Conservation (phyloP, 495 filamentous ascomycete species). For the Chaetomium tenue region DNA sequence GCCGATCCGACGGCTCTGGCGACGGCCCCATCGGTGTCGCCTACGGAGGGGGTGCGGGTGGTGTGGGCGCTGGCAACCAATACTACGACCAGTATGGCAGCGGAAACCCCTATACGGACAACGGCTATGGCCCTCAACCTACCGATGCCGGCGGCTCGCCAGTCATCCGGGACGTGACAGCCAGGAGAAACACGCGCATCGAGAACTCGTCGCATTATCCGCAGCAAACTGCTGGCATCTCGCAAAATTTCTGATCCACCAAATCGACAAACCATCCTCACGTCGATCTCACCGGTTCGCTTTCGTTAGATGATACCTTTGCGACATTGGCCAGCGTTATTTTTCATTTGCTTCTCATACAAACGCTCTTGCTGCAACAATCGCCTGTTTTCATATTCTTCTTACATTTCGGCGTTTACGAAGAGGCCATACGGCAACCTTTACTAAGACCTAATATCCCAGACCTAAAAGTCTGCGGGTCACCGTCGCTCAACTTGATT, state of each 20-base stretch:
- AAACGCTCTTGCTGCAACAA: neutral
- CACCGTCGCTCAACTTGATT: neutral
- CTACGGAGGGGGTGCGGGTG: constrained; percentile 39
- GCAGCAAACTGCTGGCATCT: constrained; percentile 90
- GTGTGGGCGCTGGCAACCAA: constrained; percentile 13
- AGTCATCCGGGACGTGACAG: constrained; percentile 90
- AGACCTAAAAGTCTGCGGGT: neutral
- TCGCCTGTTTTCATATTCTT: neutral
- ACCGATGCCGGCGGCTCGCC: constrained; percentile 57
- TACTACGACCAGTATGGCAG: constrained; percentile 55
- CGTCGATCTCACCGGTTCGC: neutral
- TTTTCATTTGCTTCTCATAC: constrained; percentile 1
- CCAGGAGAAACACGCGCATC: constrained; percentile 87
- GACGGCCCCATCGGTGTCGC: constrained; percentile 56
- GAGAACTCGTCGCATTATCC: constrained; percentile 84
- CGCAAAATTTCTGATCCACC: constrained; percentile 81
- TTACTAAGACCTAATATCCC: constrained; percentile 13
- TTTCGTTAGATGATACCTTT: constrained; percentile 2
- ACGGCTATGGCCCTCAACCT: constrained; percentile 30
- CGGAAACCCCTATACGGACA: constrained; percentile 48
- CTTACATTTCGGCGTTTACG: constrained; percentile 14
- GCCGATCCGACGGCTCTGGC: constrained; percentile 79
- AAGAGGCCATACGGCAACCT: constrained; percentile 15
- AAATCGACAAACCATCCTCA: neutral
- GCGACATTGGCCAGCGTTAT: neutral